Base-by-base conservation (phyloP, 257 asterid genomes). In the Paraleonurus japonicus region DNA sequence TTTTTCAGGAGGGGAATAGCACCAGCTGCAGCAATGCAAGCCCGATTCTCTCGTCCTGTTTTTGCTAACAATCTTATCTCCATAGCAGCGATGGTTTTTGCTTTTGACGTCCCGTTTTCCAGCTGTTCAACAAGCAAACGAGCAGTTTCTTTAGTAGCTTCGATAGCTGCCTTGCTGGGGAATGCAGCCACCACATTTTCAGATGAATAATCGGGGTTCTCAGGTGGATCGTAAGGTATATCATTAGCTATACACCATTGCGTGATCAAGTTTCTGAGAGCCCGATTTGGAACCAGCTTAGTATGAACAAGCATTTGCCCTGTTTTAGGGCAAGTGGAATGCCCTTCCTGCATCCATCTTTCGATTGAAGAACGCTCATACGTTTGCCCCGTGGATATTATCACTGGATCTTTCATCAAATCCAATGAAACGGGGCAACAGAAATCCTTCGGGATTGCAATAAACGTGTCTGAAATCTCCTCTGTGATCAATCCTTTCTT, bases 291-390 rank as follows among this genome's bases (percentile, higher is more conserved):
- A 65, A 90, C 88, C 26, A 92, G 72, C 63, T 81, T 81, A 13
- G 85, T 79, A 50, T 90, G 86, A 64, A 61, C 80, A 33, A 92
- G 91, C 82, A 84, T 78, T 76, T 92, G 98, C 66, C 98, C 96
- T 0, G 96, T 84, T 71, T 92, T 88, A 0, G 98, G 96, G 81
- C 98, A 92, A 41, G 88, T 84, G 58, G 60, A 75, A 70, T 84
- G 92, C 61, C 98, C 96, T 82, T 87, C 96, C 71, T 87, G 90
- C 81, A 92, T 85, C 98, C 98, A 92, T 82, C 95, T 80, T 0
- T 82, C 64, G 27, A 92, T 92, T 17, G 96, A 84, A 24, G 81
- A 72, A 39, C 98, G 89, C 11, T 90, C 98, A 23, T 92, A 92
- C 0, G 97, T 90, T 79, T 90, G 98, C 28, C 98, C 98, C 0